These are phyloP conservation scores for Mucor velutinosus DNA, from an alignment of 371 early-diverging fungal species.

Conservation along the genomic window DNA sequence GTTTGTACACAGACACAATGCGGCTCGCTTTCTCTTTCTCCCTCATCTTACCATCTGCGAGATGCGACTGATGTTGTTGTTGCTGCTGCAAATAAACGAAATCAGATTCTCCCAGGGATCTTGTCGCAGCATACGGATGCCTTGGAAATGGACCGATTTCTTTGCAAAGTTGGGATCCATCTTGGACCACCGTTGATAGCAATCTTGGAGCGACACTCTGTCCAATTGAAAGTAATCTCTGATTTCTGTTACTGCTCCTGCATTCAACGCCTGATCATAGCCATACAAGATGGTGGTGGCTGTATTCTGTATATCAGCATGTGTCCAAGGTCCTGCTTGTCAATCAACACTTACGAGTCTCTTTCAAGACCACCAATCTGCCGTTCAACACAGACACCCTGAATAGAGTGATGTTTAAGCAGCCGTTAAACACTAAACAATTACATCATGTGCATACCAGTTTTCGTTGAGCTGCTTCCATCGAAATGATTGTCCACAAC, in stretches of 20 bases:
- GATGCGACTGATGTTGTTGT: conserved; percentile 96
- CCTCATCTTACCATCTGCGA: conserved; percentile 76
- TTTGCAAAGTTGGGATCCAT: conserved; percentile 69
- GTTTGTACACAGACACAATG: conserved; percentile 6
- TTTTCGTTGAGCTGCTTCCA: conserved; percentile 65
- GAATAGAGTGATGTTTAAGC: background rate
- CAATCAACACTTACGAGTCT: conserved; percentile 19
- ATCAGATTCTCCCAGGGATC: conserved; percentile 90
- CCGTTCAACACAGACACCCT: conserved; percentile 28
- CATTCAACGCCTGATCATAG: conserved; percentile 14
- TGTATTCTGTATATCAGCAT: background rate
- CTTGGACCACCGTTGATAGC: conserved; percentile 72
- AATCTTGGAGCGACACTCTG: conserved; percentile 52
- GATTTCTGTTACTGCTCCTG: conserved; percentile 29
- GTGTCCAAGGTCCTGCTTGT: background rate
- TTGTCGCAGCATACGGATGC: conserved; percentile 83
- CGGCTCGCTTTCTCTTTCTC: background rate
- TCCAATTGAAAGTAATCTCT: conserved; percentile 82
- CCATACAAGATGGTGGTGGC: conserved; percentile 36
- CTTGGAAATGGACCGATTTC: conserved; percentile 58
- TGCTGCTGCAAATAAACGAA: conserved; percentile 94
- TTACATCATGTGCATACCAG: conserved; percentile 34
- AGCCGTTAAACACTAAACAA: background rate
- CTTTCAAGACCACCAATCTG: conserved; percentile 29
- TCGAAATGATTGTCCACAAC: conserved; percentile 89